Conservation (phyloP, 2,329 filamentous ascomycete species). For the Aspergillus brunneoviolaceus region DNA sequence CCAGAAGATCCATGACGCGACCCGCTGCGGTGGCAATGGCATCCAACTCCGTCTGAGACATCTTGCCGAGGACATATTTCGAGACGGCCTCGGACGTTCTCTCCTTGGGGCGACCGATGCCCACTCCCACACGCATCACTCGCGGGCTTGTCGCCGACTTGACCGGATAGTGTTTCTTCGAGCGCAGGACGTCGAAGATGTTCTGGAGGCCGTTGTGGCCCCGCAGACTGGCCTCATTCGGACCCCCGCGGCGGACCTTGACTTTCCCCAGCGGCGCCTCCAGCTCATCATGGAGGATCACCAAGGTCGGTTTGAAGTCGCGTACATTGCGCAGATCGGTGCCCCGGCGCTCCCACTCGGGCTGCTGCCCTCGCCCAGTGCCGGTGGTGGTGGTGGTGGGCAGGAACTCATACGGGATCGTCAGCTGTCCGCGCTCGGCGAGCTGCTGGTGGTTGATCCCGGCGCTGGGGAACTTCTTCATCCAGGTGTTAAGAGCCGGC, state of each 20-base stretch:
- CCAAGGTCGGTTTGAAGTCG: conserved; percentile 50
- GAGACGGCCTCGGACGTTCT: conserved; percentile 68
- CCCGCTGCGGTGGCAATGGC: conserved; percentile 51
- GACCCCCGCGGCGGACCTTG: conserved; percentile 60
- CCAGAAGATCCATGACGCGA: conserved; percentile 54
- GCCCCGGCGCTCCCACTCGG: conserved; percentile 23
- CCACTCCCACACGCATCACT: conserved; percentile 68
- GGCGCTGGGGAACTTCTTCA: conserved; percentile 3
- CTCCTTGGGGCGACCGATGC: conserved; percentile 78
- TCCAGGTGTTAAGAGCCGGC: neutral
- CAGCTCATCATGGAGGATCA: conserved; percentile 87
- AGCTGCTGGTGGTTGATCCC: conserved; percentile 11
- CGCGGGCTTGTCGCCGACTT: conserved; percentile 39
- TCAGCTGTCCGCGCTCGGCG: conserved; percentile 3
- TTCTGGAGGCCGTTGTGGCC: conserved; percentile 78
- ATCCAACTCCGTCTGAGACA: conserved; percentile 55
- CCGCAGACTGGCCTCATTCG: conserved; percentile 55
- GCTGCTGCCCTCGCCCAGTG: no score
- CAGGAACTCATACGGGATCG: no score
- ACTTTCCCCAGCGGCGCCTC: conserved; percentile 70
- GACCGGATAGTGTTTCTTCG: conserved; percentile 32
- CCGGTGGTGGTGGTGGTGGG: no score
- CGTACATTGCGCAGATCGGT: conserved; percentile 13
- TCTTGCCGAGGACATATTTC: conserved; percentile 72
- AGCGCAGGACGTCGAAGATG: conserved; percentile 56